These are phyloP conservation scores for Melaleuca alternifolia DNA, from an alignment of 345 rosid species.

Conservation along the genomic window DNA sequence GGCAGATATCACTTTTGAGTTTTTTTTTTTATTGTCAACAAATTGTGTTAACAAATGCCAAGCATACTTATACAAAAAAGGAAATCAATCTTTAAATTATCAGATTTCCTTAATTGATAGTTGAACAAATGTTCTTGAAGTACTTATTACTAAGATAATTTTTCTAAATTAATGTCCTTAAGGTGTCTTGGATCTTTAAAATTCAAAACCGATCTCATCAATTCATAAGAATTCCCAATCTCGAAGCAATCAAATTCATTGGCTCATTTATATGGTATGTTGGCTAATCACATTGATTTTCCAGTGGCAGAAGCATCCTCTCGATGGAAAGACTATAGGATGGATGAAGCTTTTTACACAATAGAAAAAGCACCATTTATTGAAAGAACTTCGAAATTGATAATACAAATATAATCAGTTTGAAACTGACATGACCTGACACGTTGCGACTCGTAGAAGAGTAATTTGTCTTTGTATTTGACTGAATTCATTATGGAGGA, in stretches of 20 bases:
- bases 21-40: too few relatives aligned
- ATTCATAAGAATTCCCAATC: neutral
- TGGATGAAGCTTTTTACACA: neutral
- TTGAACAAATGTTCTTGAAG: neutral
- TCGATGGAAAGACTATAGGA: neutral
- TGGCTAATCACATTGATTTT: neutral
- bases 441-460: neutral
- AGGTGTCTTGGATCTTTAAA: neutral
- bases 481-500: neutral
- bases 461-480: neutral
- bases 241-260: neutral
- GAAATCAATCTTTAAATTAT: neutral
- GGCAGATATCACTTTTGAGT: neutral
- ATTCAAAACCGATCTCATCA: neutral
- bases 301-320: rapidly evolving
- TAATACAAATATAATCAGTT: rapidly evolving
- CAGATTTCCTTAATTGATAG: neutral
- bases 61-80: neutral
- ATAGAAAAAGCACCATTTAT: neutral
- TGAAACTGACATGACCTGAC: neutral
- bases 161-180: neutral
- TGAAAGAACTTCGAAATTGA: neutral
- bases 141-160: rapidly evolving
- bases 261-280: neutral
- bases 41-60: neutral